Conservation (phyloP, 345 rosid species). For the Melastoma malabathricum region DNA sequence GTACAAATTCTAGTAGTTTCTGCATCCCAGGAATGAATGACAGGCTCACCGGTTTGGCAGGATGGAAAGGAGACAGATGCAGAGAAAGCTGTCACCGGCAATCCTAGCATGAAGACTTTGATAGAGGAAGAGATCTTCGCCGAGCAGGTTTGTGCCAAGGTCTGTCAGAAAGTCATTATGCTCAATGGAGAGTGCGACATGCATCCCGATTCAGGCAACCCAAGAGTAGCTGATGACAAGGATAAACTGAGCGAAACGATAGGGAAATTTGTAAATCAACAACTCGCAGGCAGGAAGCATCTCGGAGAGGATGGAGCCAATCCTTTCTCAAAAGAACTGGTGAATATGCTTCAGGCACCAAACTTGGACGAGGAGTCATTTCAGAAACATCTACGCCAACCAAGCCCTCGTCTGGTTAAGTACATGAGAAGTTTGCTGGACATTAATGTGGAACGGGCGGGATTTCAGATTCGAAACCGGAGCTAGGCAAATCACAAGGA, state of each 20-base stretch:
- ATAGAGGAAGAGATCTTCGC: conserved; percentile 77
- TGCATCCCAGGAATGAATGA: no score
- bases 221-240: conserved; percentile 30
- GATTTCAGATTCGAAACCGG: no score
- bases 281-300: conserved; percentile 39
- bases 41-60: conserved; percentile 22
- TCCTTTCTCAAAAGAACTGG: conserved; percentile 49
- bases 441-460: no score
- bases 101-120: conserved; percentile 81
- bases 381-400: conserved; percentile 62
- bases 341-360: conserved; percentile 66
- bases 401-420: conserved; percentile 43
- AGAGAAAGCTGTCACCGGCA: conserved; percentile 13
- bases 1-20: background rate
- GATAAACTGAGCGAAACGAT: conserved; percentile 60
- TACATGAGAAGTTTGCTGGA: conserved; percentile 30
- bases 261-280: conserved; percentile 50
- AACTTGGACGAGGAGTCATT: conserved; percentile 73
- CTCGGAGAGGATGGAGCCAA: conserved; percentile 32
- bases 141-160: conserved; percentile 46
- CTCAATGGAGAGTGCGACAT: conserved; percentile 23
- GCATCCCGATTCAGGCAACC: conserved; percentile 16
- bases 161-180: conserved; percentile 41
- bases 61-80: conserved; percentile 30
- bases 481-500: conserved; percentile 15